Conservation (phyloP, 176 grass and related monocot species). For the Oryza australiensis region DNA sequence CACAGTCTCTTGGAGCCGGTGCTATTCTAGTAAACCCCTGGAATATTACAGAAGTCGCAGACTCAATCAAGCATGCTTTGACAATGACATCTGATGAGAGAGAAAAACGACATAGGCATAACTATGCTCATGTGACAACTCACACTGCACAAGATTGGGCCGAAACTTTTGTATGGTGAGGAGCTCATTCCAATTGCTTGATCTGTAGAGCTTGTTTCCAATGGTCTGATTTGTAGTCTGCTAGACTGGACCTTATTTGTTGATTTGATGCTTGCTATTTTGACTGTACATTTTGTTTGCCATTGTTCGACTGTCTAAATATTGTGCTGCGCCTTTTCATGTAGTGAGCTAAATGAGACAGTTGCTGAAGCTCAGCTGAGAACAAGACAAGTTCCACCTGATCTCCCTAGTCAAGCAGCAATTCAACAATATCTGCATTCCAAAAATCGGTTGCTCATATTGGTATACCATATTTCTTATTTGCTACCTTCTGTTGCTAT, state of each 20-base stretch:
- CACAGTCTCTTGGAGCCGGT: constrained; percentile 98
- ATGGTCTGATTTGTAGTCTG: constrained; percentile 6
- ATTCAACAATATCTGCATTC: constrained; percentile 72
- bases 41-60: constrained; percentile 95
- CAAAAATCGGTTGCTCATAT: constrained; percentile 86
- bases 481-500: not conserved
- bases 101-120: constrained; percentile 97
- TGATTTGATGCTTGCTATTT: not conserved
- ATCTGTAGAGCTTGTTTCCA: constrained; percentile 37
- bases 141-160: constrained; percentile 99
- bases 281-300: constrained; percentile 1
- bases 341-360: constrained; percentile 90
- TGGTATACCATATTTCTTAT: constrained; percentile 53
- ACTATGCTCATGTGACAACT: constrained; percentile 93
- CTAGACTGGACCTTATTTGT: not conserved
- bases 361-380: constrained; percentile 89
- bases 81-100: constrained; percentile 79
- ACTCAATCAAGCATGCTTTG: constrained; percentile 68
- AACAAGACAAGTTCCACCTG: constrained; percentile 95
- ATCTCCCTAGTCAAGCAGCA: constrained; percentile 56
- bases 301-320: constrained; percentile 13
- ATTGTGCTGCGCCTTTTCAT: constrained; percentile 29
- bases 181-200: not conserved
- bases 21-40: constrained; percentile 96
- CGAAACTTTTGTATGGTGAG: constrained; percentile 96